Evolutionary conservation across 2,329 filamentous ascomycete genomes (phyloP).

Genomic region (Exophiala calicioides): DNA sequence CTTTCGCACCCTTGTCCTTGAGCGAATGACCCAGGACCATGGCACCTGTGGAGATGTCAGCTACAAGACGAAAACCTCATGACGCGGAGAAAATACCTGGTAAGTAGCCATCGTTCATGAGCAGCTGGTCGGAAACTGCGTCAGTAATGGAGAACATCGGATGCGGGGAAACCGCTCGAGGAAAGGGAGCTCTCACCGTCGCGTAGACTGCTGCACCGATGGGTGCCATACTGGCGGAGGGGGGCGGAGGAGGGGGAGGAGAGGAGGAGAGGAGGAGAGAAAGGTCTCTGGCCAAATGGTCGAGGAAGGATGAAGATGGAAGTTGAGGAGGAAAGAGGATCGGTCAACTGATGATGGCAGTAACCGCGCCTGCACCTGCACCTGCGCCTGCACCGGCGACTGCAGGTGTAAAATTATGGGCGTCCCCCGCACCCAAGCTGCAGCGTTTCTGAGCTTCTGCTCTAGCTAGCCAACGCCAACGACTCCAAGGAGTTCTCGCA

Average conservation of each 20-base stretch:
- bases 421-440: too few relatives aligned
- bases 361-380: too few relatives aligned
- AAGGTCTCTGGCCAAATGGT: too few relatives aligned
- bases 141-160: slow-evolving; percentile 15
- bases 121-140: slow-evolving; percentile 62
- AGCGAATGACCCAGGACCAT: slow-evolving; percentile 92
- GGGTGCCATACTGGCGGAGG: slow-evolving; percentile 30
- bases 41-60: slow-evolving; percentile 64
- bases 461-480: too few relatives aligned
- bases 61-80: not conserved
- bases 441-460: too few relatives aligned
- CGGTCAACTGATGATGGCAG: too few relatives aligned
- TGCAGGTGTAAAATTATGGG: too few relatives aligned
- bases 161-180: slow-evolving; percentile 19
- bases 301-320: not conserved
- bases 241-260: slow-evolving; percentile 8
- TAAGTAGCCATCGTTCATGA: slow-evolving; percentile 88
- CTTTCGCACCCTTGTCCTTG: slow-evolving; percentile 82
- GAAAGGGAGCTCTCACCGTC: slow-evolving; percentile 26
- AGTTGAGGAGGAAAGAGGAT: too few relatives aligned
- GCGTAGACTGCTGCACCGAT: slow-evolving; percentile 33
- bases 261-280: too few relatives aligned
- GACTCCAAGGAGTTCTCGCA: too few relatives aligned
- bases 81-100: slow-evolving; percentile 64
- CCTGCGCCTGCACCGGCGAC: too few relatives aligned